Percentiles rank a stretch among this genome's conserved stretches.
phyloP scores from a whole-genome alignment of 202 grass and related monocot genomes.

The Hordeum pubiflorum region DNA sequence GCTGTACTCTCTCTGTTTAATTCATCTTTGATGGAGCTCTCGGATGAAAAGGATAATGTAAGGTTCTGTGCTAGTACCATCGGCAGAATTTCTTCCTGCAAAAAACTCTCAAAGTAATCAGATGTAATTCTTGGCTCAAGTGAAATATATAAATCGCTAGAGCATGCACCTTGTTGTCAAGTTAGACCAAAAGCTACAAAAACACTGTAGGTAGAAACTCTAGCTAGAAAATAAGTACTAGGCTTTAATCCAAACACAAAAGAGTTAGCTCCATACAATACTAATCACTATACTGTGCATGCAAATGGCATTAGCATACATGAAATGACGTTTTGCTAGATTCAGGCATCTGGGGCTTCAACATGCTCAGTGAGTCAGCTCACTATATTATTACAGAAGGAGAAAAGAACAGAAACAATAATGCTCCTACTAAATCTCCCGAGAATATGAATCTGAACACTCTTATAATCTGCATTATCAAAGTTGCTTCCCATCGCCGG shows the following conservation, averaged over 20 bases:
- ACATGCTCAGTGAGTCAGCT: neutral
- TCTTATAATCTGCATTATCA: neutral
- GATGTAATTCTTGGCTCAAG: neutral
- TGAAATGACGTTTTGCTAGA: neutral
- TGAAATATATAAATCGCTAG: constrained; percentile 12
- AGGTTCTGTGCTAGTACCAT: constrained; percentile 79
- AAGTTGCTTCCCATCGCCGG: neutral
- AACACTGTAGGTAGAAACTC: neutral
- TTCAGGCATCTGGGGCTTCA: neutral
- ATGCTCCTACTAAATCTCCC: neutral
- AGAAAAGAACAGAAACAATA: neutral
- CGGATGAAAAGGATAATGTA: constrained; percentile 87
- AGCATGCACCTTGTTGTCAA: constrained; percentile 15
- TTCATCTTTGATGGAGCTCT: constrained; percentile 93
- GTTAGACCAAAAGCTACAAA: constrained; percentile 9
- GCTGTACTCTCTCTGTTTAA: constrained; percentile 87
- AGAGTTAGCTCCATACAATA: neutral
- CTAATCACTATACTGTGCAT: neutral
- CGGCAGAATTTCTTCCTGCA: constrained; percentile 77
- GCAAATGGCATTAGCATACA: constrained; percentile 14
- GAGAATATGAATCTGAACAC: constrained; percentile 7
- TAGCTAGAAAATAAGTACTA: neutral
- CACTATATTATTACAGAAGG: neutral
- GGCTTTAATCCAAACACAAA: constrained; percentile 1
- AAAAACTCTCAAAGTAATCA: constrained; percentile 1